A percentile compares a stretch with the other conserved stretches of the same genome.
Evolutionary conservation across 108 stramenopile species (phyloP).

Genomic region (Cyclotella baltica): DNA sequence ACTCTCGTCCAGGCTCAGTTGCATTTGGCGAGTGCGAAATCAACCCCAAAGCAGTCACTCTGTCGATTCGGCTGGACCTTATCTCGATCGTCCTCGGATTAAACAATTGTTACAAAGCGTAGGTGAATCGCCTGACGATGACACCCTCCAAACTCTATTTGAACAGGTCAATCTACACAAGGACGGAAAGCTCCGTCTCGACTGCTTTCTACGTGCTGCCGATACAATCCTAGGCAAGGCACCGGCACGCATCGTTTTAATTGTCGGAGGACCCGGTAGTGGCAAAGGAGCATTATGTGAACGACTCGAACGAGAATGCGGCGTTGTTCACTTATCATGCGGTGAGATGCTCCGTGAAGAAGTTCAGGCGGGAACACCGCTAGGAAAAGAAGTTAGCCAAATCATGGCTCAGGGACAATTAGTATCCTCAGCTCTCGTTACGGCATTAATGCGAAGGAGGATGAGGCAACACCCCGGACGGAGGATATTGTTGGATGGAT

Average conservation of each 20-base stretch:
- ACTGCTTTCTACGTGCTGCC: conserved; percentile 65
- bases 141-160: conserved; percentile 59
- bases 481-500: conserved; percentile 88
- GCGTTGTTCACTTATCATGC: conserved; percentile 89
- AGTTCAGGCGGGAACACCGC: conserved; percentile 75
- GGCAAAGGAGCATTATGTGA: conserved; percentile 92
- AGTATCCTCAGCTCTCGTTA: conserved; percentile 77
- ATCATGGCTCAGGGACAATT: conserved; percentile 90
- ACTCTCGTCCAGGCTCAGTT: conserved; percentile 57
- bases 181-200: conserved; percentile 62
- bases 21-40: conserved; percentile 75
- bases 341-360: conserved; percentile 95
- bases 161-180: conserved; percentile 58
- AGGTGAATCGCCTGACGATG: conserved; percentile 65
- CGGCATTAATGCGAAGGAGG: conserved; percentile 73
- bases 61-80: conserved; percentile 29
- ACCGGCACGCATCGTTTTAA: conserved; percentile 84
- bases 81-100: conserved; percentile 55
- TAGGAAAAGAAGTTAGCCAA: conserved; percentile 83
- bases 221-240: conserved; percentile 65
- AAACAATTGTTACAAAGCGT: conserved; percentile 54
- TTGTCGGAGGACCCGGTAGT: conserved; percentile 96
- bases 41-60: conserved; percentile 26
- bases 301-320: conserved; percentile 74
- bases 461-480: conserved; percentile 81